Evolutionary conservation across 306 rosid genomes (phyloP), one percentile per base, ranked within the genome.

Genomic region (Gleditsia sinensis): DNA sequence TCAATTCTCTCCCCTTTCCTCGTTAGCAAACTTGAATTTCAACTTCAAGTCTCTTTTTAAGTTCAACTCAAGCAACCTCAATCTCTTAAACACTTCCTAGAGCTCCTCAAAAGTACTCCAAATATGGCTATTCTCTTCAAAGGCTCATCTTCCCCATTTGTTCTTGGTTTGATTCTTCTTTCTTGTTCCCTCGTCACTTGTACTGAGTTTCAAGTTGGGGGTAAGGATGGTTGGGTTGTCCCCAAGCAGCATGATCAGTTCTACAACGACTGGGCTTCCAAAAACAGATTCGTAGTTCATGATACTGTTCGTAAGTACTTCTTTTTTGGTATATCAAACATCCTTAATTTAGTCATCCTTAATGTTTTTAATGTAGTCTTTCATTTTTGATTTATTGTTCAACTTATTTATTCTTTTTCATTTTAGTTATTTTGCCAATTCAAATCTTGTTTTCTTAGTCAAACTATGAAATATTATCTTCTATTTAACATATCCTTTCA

Each of bases 251-350:
- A 81, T 3, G 70, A 73, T n/a, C n/a, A n/a, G n/a, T n/a, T n/a
- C 10, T 94, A 83, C 80, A 86, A 88, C 73, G 71, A 84, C 1
- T 94, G 98, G 97, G 98, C 97, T 2, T 89, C 97, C 8, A 61
- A 60, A 1, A 86, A 86, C 76, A 78, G 98, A 79, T 91, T 94
- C 87, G 77, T 66, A 27, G 77, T 91, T 9, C 36, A 76, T 10
- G 98, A 94, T 80, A 83, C 88, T 40, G 48, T 94, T 32, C 72
- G 98, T 90, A 83, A 90, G 95, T 92, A 34, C 20, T 56, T 0
- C 19, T 51, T 24, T 14, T 65, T 64, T 40, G n/a, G 1, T 12
- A 7, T 37, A 10, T 37, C 2, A 10, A 37, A 37, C 42, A 7
- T 37, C 42, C 12, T 37, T 37, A 37, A 0, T n/a, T n/a, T n/a